phyloP scores from a whole-genome alignment of 306 rosid genomes.

The Arachis stenosperma region DNA sequence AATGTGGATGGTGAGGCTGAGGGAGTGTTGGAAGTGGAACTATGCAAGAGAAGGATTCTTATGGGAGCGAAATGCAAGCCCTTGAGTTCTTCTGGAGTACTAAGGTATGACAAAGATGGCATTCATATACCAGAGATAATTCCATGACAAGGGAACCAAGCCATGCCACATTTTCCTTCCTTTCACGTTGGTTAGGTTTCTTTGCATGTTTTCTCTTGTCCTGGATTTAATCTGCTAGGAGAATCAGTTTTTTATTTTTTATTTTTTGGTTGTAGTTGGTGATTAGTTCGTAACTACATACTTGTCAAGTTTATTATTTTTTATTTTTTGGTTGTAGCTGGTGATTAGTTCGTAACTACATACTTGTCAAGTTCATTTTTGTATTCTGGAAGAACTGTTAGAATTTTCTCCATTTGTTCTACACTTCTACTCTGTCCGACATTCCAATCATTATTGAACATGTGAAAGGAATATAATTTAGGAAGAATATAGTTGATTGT shows the following conservation, averaged over 20 bases:
- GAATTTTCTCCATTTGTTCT: background rate
- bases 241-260: background rate
- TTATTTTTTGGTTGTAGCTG: background rate
- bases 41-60: conserved; percentile 77
- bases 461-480: background rate
- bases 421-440: no score
- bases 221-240: background rate
- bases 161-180: background rate
- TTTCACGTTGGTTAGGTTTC: background rate
- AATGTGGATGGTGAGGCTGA: background rate
- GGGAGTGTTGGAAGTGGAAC: background rate
- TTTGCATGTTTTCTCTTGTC: background rate
- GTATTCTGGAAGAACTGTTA: background rate
- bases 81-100: conserved; percentile 48
- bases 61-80: conserved; percentile 77
- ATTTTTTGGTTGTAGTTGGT: background rate
- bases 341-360: background rate
- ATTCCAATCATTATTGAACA: background rate
- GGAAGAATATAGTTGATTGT: background rate
- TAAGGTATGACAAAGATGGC: conserved; percentile 44
- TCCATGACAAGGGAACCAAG: conserved; percentile 22
- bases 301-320: background rate
- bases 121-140: conserved; percentile 42
- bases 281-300: background rate
- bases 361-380: background rate